A percentile compares a stretch with the other conserved stretches of the same genome.
phyloP scores from a whole-genome alignment of 148 eudicot species.

The Suaeda aralocaspica region DNA sequence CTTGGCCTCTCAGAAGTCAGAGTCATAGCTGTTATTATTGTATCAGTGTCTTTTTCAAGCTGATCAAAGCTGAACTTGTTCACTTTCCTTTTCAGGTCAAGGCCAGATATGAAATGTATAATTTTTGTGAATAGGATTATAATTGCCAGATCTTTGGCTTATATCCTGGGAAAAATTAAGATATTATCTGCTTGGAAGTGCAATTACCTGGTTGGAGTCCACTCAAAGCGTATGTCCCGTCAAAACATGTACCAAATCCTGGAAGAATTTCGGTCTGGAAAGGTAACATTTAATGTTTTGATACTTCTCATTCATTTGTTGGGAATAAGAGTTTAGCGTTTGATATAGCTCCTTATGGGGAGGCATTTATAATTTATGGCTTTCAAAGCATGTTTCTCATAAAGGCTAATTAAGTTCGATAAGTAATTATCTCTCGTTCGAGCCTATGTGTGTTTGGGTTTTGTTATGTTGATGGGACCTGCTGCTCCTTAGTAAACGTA shows the following conservation, averaged over 20 bases:
- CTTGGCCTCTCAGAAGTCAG: no score
- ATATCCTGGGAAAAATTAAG: constrained; percentile 51
- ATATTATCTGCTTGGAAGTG: constrained; percentile 74
- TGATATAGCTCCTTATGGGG: not conserved
- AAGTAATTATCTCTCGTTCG: not conserved
- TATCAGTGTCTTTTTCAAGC: not conserved
- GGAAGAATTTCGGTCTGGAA: constrained; percentile 78
- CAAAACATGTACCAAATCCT: constrained; percentile 57
- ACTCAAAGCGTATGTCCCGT: constrained; percentile 69
- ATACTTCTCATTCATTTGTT: constrained; percentile 3
- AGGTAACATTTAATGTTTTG: constrained; percentile 45
- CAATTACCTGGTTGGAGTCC: constrained; percentile 70
- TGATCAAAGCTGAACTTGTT: constrained; percentile 11
- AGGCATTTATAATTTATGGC: not conserved
- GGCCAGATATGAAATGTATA: constrained; percentile 86
- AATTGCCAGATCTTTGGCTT: constrained; percentile 73
- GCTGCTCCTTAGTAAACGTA: not conserved
- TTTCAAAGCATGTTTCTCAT: not conserved
- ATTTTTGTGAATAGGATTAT: constrained; percentile 86
- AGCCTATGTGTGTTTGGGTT: not conserved
- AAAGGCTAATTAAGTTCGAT: not conserved
- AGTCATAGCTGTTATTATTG: not conserved
- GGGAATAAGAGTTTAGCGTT: not conserved
- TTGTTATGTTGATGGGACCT: not conserved
- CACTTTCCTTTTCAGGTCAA: constrained; percentile 50